phyloP scores from a whole-genome alignment of 2,329 filamentous ascomycete genomes.

The Ophiocordyceps unilateralis region DNA sequence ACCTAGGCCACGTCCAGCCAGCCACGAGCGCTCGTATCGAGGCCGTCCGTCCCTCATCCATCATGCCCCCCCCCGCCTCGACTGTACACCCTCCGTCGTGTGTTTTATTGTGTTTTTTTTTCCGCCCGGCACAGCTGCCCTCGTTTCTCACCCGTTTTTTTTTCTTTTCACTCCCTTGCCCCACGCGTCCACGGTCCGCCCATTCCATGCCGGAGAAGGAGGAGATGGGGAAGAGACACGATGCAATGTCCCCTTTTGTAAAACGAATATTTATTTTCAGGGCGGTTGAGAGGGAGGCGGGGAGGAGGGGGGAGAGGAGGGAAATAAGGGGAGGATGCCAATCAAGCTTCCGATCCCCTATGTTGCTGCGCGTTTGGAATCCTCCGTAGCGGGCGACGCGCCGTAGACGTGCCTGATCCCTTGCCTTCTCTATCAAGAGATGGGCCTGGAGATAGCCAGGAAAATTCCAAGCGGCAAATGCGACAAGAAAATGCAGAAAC shows the following conservation, averaged over 20 bases:
- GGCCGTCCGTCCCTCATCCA: too few species aligned
- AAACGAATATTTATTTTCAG: not conserved
- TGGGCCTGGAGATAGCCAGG: not conserved
- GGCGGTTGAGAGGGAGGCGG: not conserved
- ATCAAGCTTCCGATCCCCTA: not conserved
- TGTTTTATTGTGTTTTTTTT: too few species aligned
- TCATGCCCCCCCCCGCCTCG: too few species aligned
- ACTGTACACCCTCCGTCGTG: too few species aligned
- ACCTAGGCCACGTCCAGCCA: too few species aligned
- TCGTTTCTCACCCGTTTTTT: not conserved
- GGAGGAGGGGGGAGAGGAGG: not conserved
- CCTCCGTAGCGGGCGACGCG: not conserved
- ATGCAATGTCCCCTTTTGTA: too few species aligned
- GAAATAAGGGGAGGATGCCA: not conserved
- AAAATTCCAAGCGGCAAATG: not conserved
- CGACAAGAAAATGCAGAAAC: not conserved
- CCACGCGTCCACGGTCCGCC: not conserved
- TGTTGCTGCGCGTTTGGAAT: not conserved
- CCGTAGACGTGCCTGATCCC: not conserved
- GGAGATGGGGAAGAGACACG: not conserved
- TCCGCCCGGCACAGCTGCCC: too few species aligned
- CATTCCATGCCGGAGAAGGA: not conserved
- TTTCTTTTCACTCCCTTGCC: not conserved
- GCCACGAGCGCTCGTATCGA: too few species aligned
- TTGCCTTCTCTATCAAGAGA: not conserved